Base-by-base conservation (phyloP, 1,284 basidiomycete genomes). In the Violaceomyces palustris region DNA sequence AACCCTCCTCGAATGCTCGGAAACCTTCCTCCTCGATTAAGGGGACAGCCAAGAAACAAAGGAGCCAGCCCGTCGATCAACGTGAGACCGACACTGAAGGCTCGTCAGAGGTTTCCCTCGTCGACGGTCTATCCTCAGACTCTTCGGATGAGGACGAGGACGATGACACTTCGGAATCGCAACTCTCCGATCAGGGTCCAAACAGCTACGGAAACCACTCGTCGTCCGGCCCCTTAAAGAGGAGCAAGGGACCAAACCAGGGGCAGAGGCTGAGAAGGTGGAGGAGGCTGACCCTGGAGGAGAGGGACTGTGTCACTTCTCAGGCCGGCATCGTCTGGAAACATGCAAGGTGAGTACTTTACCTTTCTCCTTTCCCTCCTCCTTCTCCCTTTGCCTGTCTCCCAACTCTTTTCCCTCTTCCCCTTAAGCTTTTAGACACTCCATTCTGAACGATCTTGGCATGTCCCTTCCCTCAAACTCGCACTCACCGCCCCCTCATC, bases 281-380 rank as follows among this genome's bases (percentile, higher is more conserved):
- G 60, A 45, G 60, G n/a, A 28, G 48, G 5, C 30, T 62, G 9
- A 55, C 42, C 28, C 31, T 52, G 0, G 48, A 59, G 21, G 60
- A 62, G 32, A 42, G 60, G 11, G 60, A 62, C 35, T 51, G 48
- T 21, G 43, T 62, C 15, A 58, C 50, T 1, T 50, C 53, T 3
- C 55, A 62, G 38, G 56, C 51, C n/a, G 60, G 60, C 18, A 23
- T 62, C 28, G 48, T 62, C n/a, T 62, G 60, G 60, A 38, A 49
- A 5, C 50, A 45, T 5, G 59, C 59, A 3, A 55, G 56, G 37
- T 48, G 31, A 36, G 45, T 44, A 12, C 29, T 27, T 21, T 12
- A 3, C 5, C 2, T 17, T 26, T 9, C 30, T n/a, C 7, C 23
- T 24, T 3, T 9, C 22, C 9, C 23, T 23, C 26, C 33, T 32